Conservation (phyloP, 257 asterid species). For the Penstemon barbatus region DNA sequence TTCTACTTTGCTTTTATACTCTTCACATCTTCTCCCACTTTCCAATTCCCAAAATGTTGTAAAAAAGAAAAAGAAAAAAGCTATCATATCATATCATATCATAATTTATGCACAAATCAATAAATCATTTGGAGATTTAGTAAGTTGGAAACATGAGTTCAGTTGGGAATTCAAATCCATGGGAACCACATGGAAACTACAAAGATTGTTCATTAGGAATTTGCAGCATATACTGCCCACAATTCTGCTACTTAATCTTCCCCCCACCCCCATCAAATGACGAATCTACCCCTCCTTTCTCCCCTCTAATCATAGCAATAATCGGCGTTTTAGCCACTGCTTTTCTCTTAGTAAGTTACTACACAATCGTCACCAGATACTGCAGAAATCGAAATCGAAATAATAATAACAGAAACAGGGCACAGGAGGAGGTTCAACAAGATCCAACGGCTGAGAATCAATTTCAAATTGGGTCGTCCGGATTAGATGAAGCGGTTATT, state of each 20-base stretch:
- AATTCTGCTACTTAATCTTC: slow-evolving; percentile 69
- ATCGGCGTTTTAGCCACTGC: slow-evolving; percentile 64
- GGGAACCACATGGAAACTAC: slow-evolving; percentile 52
- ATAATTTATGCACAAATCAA: not conserved
- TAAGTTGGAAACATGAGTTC: slow-evolving; percentile 46
- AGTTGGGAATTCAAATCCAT: slow-evolving; percentile 52
- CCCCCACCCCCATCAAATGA: slow-evolving; percentile 67
- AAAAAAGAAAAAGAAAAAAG: not conserved
- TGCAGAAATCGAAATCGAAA: slow-evolving; percentile 43
- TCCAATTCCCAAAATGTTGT: not conserved
- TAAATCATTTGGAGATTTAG: not conserved
- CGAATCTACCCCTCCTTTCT: slow-evolving; percentile 44
- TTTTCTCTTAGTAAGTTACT: slow-evolving; percentile 65
- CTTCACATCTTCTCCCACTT: slow-evolving; percentile 17
- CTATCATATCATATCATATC: too few relatives aligned
- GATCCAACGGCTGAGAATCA: slow-evolving; percentile 43
- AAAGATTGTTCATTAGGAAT: slow-evolving; percentile 70
- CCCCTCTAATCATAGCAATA: slow-evolving; percentile 71
- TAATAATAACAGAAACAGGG: too few relatives aligned
- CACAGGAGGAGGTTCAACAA: not conserved
- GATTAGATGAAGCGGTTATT: slow-evolving; percentile 62
- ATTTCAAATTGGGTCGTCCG: slow-evolving; percentile 40
- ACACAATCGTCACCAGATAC: slow-evolving; percentile 60
- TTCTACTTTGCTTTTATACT: not conserved
- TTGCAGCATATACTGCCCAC: slow-evolving; percentile 86